phyloP scores from a whole-genome alignment of 768 basidiomycete genomes.

The Russula sp. region DNA sequence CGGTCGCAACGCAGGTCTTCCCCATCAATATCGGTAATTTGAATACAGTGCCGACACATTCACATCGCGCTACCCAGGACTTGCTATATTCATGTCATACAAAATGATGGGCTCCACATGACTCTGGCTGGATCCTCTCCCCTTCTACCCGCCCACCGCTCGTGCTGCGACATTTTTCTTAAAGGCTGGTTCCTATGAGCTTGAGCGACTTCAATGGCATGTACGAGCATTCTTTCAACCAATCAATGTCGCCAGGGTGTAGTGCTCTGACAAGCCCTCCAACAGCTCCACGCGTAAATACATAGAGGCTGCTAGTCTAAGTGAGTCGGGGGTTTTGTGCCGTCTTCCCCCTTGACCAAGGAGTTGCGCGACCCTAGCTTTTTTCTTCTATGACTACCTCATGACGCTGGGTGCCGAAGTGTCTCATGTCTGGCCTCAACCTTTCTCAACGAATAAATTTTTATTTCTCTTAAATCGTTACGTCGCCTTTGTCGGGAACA shows the following conservation, averaged over 20 bases:
- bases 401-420: slow-evolving; percentile 34
- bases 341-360: background rate
- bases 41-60: no score
- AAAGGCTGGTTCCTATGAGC: background rate
- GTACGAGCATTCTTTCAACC: background rate
- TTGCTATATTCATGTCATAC: background rate
- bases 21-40: background rate
- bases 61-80: background rate
- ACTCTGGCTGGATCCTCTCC: background rate
- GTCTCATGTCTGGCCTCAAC: slow-evolving; percentile 38
- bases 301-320: background rate
- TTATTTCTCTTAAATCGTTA: slow-evolving; percentile 48
- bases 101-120: background rate
- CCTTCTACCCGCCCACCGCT: background rate
- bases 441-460: slow-evolving; percentile 33
- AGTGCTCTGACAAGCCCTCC: background rate
- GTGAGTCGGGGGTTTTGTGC: background rate
- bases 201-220: background rate
- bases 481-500: slow-evolving; percentile 34
- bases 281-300: background rate
- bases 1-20: background rate
- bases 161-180: background rate
- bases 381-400: slow-evolving; percentile 29
- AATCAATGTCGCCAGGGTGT: background rate
- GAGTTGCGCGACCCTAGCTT: slow-evolving; percentile 16